Conservation (phyloP, 306 rosid species). For the Canavalia gladiata region DNA sequence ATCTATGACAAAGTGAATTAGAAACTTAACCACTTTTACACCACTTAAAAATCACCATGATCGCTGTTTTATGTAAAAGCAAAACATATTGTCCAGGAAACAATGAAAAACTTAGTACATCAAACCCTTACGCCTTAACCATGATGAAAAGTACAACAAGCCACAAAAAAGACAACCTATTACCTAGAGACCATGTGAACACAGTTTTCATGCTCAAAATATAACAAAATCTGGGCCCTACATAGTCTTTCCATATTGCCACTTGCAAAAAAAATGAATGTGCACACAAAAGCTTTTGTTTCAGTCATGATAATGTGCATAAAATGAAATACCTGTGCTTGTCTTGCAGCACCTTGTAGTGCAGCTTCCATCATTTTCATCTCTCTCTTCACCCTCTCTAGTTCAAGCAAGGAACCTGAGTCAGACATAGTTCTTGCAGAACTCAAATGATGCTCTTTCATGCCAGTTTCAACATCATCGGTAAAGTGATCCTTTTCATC, state of each 20-base stretch:
- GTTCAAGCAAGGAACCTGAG: constrained; percentile 64
- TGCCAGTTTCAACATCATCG: constrained; percentile 56
- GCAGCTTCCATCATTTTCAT: constrained; percentile 98
- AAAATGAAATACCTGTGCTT: constrained; percentile 84
- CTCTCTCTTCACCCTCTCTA: constrained; percentile 82
- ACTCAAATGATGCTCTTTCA: constrained; percentile 57
- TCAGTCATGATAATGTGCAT: constrained; percentile 35
- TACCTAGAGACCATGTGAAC: constrained; percentile 42
- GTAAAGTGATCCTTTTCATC: constrained; percentile 54
- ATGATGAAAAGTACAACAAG: constrained; percentile 39
- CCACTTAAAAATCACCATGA: constrained; percentile 13
- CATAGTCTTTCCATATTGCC: constrained; percentile 15
- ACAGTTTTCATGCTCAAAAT: constrained; percentile 25
- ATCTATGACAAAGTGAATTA: constrained; percentile 33
- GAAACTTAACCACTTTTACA: constrained; percentile 32
- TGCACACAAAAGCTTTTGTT: constrained; percentile 23
- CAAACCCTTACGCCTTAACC: not conserved
- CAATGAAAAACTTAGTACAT: not conserved
- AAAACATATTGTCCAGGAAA: constrained; percentile 17
- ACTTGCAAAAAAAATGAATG: constrained; percentile 36
- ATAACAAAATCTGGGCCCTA: constrained; percentile 19
- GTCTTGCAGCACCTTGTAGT: constrained; percentile 98
- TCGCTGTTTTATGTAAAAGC: not conserved
- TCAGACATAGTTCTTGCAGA: constrained; percentile 55
- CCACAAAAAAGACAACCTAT: not conserved